Evolutionary conservation across 169 alveolate genomes (phyloP).

Genomic region (Perkinsus olseni): DNA sequence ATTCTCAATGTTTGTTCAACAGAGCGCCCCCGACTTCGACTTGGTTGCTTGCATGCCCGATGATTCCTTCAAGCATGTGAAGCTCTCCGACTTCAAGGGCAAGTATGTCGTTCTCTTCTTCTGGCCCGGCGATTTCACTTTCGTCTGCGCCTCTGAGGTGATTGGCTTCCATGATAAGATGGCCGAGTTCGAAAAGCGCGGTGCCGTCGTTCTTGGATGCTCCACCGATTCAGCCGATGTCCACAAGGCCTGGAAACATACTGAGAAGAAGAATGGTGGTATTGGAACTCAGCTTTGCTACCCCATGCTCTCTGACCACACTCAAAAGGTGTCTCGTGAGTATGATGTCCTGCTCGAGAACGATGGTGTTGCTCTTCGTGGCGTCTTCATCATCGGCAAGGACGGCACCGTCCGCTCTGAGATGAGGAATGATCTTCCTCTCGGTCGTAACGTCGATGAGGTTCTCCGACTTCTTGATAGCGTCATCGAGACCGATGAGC

Average conservation of each 20-base stretch:
- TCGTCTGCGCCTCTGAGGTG: conserved; percentile 99
- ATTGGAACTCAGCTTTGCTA: conserved; percentile 32
- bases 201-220: conserved; percentile 74
- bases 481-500: conserved; percentile 84
- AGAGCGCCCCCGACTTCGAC: conserved; percentile 88
- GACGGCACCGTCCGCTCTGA: conserved; percentile 89
- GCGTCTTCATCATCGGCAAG: conserved; percentile 92
- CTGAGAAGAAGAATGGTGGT: conserved; percentile 19
- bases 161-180: conserved; percentile 83
- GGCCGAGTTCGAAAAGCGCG: conserved; percentile 81
- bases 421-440: conserved; percentile 90
- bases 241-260: conserved; percentile 91
- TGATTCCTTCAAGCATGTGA: conserved; percentile 77
- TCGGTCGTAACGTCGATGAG: conserved; percentile 96
- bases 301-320: conserved; percentile 86
- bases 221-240: conserved; percentile 92
- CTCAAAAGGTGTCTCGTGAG: conserved; percentile 69
- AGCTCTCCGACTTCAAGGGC: conserved; percentile 83
- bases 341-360: conserved; percentile 85
- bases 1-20: neutral
- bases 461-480: conserved; percentile 91
- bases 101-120: conserved; percentile 92
- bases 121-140: conserved; percentile 98
- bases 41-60: conserved; percentile 89
- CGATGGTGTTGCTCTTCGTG: conserved; percentile 93